Conservation (phyloP, 805 yeast species). For the Zygoascus biomembranicola region DNA sequence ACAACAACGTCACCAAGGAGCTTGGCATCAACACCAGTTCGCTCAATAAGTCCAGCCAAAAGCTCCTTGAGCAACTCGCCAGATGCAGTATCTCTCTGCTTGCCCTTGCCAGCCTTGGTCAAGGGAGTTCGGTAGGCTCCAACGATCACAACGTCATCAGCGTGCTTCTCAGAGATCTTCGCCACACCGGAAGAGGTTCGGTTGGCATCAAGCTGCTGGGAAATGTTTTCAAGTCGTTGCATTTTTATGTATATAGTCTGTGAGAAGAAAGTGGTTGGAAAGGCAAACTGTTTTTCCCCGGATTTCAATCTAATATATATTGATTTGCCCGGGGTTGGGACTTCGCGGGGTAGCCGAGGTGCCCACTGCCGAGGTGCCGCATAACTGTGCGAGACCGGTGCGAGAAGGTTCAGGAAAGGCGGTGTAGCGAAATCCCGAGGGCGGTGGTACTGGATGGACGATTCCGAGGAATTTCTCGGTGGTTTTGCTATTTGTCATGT, state of each 20-base stretch:
- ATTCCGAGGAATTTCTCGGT: no score
- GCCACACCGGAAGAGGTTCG: slow-evolving; percentile 24
- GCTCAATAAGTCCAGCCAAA: slow-evolving; percentile 51
- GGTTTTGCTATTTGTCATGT: no score
- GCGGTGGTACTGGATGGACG: no score
- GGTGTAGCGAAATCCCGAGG: no score
- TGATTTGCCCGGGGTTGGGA: not conserved
- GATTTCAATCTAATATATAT: not conserved
- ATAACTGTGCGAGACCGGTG: no score
- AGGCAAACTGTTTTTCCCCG: not conserved
- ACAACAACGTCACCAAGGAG: slow-evolving; percentile 77
- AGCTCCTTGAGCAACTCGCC: slow-evolving; percentile 69
- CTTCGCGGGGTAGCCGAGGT: not conserved
- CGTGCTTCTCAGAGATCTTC: slow-evolving; percentile 45
- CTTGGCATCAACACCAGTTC: slow-evolving; percentile 41
- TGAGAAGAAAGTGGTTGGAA: slow-evolving; percentile 2
- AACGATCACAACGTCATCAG: slow-evolving; percentile 86
- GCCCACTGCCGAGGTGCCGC: not conserved
- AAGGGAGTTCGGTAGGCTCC: slow-evolving; percentile 88
- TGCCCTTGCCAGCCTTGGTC: slow-evolving; percentile 81
- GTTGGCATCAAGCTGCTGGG: slow-evolving; percentile 26
- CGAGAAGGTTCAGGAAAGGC: no score
- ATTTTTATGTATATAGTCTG: slow-evolving; percentile 13
- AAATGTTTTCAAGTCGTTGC: slow-evolving; percentile 28
- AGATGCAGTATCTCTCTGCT: slow-evolving; percentile 71